A percentile compares a stretch with the other conserved stretches of the same genome.
These are phyloP conservation scores for Infundibulicybe gibba DNA, from an alignment of 768 basidiomycete species.

Conservation along the genomic window DNA sequence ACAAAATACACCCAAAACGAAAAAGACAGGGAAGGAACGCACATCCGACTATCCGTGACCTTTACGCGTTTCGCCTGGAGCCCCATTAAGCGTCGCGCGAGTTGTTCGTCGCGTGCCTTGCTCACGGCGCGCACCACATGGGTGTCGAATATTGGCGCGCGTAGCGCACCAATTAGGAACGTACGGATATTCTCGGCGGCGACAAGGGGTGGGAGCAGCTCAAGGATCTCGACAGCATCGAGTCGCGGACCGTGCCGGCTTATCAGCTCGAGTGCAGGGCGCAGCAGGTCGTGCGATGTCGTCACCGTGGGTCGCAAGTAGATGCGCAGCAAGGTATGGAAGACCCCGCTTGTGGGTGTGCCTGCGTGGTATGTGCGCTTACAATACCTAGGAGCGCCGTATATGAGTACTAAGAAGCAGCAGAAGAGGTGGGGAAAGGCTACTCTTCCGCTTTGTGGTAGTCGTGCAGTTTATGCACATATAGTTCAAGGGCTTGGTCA, in stretches of 20 bases:
- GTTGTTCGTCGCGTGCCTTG: conserved; percentile 74
- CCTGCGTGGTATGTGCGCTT: conserved; percentile 68
- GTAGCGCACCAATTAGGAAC: conserved; percentile 72
- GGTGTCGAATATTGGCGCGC: conserved; percentile 66
- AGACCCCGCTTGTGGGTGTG: conserved; percentile 59
- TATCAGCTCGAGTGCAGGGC: conserved; percentile 86
- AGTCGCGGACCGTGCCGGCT: conserved; percentile 79
- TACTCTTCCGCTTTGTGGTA: conserved; percentile 85
- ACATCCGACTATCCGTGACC: conserved; percentile 93
- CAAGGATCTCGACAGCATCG: conserved; percentile 77
- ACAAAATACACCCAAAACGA: conserved; percentile 1
- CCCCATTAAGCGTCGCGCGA: conserved; percentile 67
- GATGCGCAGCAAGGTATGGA: conserved; percentile 80
- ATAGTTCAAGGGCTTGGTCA: conserved; percentile 92
- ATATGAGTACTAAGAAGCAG: neutral
- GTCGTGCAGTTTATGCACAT: conserved; percentile 84
- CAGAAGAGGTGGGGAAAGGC: conserved; percentile 16
- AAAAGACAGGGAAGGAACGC: conserved; percentile 26
- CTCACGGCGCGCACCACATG: conserved; percentile 66
- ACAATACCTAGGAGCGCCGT: conserved; percentile 71
- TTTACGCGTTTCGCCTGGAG: conserved; percentile 82
- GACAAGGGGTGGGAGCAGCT: conserved; percentile 88
- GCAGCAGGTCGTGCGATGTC: conserved; percentile 53
- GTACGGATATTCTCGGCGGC: conserved; percentile 74
- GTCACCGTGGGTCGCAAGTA: conserved; percentile 75